Percentiles rank a stretch among this genome's conserved stretches.
Conservation (phyloP, 768 basidiomycete species). For the Mycena capillaripes region DNA sequence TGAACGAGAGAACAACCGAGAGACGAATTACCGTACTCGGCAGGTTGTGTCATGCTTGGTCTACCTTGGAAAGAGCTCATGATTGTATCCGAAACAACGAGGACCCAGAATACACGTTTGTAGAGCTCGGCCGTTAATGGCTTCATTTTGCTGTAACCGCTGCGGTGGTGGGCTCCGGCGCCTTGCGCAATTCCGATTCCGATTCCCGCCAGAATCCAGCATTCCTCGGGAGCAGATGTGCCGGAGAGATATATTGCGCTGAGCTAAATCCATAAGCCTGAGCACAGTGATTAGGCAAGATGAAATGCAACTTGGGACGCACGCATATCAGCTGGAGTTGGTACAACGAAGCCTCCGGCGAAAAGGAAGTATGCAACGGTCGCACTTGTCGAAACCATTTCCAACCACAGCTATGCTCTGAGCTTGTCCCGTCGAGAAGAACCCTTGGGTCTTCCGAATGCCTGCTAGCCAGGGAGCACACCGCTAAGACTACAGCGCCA, state of each 20-base stretch:
- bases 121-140: constrained; percentile 69
- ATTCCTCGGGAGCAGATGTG: constrained; percentile 55
- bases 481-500: constrained; percentile 68
- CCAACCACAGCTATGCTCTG: constrained; percentile 67
- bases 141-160: constrained; percentile 42
- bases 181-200: constrained; percentile 75
- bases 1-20: background rate
- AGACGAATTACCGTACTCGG: constrained; percentile 66
- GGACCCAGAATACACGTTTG: constrained; percentile 69
- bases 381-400: constrained; percentile 74
- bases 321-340: constrained; percentile 80
- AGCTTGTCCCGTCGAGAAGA: constrained; percentile 49
- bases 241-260: constrained; percentile 44
- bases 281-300: background rate
- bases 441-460: constrained; percentile 65
- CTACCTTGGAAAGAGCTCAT: constrained; percentile 69
- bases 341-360: constrained; percentile 70
- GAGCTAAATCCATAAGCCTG: constrained; percentile 35
- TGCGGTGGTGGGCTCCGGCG: constrained; percentile 68
- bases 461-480: constrained; percentile 75
- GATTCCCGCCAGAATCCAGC: constrained; percentile 69
- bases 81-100: constrained; percentile 48
- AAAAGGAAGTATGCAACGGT: constrained; percentile 66
- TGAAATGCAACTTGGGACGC: constrained; percentile 34
- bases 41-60: constrained; percentile 73